A percentile compares a stretch with the other conserved stretches of the same genome.
Conservation (phyloP, 345 rosid genomes). For the Acer yangbiense region DNA sequence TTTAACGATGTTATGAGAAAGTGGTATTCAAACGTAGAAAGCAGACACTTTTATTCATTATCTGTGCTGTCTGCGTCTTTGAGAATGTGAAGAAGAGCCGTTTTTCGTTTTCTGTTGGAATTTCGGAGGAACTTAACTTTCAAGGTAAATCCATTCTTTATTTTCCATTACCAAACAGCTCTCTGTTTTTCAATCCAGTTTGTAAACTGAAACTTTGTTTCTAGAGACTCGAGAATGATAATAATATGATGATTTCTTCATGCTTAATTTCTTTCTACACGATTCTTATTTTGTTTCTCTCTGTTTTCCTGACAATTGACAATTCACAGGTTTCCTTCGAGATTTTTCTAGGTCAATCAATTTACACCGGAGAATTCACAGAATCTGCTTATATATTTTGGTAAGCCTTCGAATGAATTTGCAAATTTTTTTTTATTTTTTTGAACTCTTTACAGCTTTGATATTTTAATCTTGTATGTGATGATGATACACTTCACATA, state of each 20-base stretch:
- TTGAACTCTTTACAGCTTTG: not conserved
- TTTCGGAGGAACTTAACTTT: conserved; percentile 15
- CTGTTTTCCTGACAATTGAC: not conserved
- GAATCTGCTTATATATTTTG: conserved; percentile 10
- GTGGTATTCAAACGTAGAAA: conserved; percentile 54
- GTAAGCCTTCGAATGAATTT: conserved; percentile 1
- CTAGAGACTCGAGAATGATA: no score
- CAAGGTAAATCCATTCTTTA: conserved; percentile 9
- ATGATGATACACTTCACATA: not conserved
- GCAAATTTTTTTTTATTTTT: not conserved
- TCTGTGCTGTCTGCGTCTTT: not conserved
- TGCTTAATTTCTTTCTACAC: not conserved
- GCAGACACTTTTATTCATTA: conserved; percentile 15
- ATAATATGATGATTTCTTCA: not conserved
- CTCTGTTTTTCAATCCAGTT: no score
- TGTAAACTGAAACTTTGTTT: no score
- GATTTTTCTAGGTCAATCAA: not conserved
- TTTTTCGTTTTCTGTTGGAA: conserved; percentile 5
- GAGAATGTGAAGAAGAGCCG: conserved; percentile 20
- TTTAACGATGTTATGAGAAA: conserved; percentile 12
- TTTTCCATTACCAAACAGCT: no score
- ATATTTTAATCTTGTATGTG: not conserved
- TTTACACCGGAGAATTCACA: not conserved
- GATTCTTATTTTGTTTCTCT: not conserved
- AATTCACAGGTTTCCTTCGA: conserved; percentile 29